Evolutionary conservation across 1,284 basidiomycete species (phyloP), one percentile per base, ranked within the genome.

Genomic region (Ganoderma meredithae): DNA sequence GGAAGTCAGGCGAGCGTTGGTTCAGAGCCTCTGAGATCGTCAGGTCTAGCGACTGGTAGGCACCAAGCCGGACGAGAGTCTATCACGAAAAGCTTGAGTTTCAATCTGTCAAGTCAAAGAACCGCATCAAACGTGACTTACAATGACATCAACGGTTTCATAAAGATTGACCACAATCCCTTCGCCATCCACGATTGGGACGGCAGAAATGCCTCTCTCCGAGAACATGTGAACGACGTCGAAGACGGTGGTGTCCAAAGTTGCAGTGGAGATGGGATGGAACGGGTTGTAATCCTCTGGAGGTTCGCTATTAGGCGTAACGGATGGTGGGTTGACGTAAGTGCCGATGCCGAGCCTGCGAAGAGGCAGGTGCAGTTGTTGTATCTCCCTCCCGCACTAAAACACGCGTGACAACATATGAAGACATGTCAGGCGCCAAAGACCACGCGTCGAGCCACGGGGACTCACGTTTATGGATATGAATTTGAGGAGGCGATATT

Each of bases 151-250:
- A 25, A 99, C 98, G 1, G 97, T 98, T 81, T 99, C 98, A 80
- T 99, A 99, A 56, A 99, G 81, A 79, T 99, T 97, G 67, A 99
- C 89, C 41, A 99, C 98, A 66, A 97, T 89, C 10, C 97, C 98
- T 3, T 96, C 88, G 67, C 95, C 91, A 76, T 98, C 95, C 27
- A 99, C 86, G 76, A 99, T 98, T 3, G 98, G 98, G 12, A 99
- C 97, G 2, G 97, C 97, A 27, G 95, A 97, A 74, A 99, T 98
- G 17, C 96, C 94, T 43, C 92, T 88, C 79, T 97, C 95, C 0
- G 95, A 98, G 79, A 99, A 99, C 93, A 98, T 96, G 79, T 99
- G 98, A 0, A 99, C 98, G 62, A 99, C 95, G 77, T 99, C 96
- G 76, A 98, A 98, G 0, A 99, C 98, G 22, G 95, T 93, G 1